Percentiles rank a stretch among this genome's conserved stretches.
phyloP scores from a whole-genome alignment of 345 rosid species.

The Populus davidiana region DNA sequence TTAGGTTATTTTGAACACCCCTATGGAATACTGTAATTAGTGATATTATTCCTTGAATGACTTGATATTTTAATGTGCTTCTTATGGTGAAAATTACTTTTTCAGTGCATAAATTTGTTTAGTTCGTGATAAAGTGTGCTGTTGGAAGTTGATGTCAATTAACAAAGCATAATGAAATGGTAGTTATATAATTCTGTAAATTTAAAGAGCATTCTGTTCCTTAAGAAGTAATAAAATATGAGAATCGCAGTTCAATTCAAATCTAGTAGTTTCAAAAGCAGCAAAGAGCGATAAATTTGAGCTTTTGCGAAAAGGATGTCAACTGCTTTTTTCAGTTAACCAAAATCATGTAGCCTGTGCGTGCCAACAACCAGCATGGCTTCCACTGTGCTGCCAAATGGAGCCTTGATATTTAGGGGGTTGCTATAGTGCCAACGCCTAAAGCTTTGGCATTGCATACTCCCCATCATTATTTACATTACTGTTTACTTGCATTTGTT shows the following conservation, averaged over 20 bases:
- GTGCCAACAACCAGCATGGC: neutral
- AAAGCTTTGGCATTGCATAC: neutral
- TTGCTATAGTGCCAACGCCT: neutral
- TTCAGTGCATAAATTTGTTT: neutral
- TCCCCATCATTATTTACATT: neutral
- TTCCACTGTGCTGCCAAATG: neutral
- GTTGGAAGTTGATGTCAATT: neutral
- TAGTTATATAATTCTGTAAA: neutral
- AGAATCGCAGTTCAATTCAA: neutral
- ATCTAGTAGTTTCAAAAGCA: neutral
- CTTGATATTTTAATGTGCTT: neutral
- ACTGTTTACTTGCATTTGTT: slow-evolving; percentile 6
- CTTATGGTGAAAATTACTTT: neutral
- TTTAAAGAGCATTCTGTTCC: neutral
- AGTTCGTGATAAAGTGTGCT: neutral
- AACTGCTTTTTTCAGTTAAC: neutral
- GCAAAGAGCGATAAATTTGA: too few relatives aligned
- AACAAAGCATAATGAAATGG: neutral
- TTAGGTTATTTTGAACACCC: too few relatives aligned
- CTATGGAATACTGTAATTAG: neutral
- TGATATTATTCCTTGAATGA: neutral
- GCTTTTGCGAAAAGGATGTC: neutral
- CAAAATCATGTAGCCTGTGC: neutral
- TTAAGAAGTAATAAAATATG: neutral
- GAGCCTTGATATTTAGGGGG: neutral